Percentiles rank a stretch among this genome's conserved stretches.
Evolutionary conservation across 2,329 filamentous ascomycete species (phyloP).

Genomic region (Microcyclospora pomicola): DNA sequence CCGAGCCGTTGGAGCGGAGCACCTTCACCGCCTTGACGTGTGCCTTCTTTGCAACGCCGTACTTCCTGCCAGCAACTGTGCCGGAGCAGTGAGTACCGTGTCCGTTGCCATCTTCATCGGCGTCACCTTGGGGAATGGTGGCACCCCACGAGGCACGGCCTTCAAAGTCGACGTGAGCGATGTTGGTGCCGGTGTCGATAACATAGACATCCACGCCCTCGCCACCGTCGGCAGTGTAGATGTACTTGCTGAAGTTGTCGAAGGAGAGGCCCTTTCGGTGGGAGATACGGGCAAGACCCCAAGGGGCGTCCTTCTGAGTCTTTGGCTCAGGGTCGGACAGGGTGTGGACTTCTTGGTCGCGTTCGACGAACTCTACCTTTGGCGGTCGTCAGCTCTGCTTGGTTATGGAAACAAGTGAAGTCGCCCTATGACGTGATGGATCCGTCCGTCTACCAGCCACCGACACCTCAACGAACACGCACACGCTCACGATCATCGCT

Average conservation of each 20-base stretch:
- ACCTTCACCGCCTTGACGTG: conserved; percentile 96
- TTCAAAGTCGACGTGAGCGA: conserved; percentile 90
- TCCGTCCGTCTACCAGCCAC: no score
- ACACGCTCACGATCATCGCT: no score
- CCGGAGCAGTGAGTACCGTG: conserved; percentile 99
- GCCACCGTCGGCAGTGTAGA: conserved; percentile 77
- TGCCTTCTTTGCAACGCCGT: conserved; percentile 98
- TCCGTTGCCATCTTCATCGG: conserved; percentile 86
- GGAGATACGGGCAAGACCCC: conserved; percentile 96
- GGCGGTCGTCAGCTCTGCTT: background rate
- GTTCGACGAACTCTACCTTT: conserved; percentile 93
- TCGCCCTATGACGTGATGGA: background rate
- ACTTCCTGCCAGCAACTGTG: conserved; percentile 95
- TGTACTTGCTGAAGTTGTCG: conserved; percentile 94
- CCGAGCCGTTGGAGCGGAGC: conserved; percentile 89
- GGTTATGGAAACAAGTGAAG: no score
- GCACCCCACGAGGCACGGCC: conserved; percentile 93
- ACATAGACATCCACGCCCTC: conserved; percentile 98
- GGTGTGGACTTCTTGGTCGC: conserved; percentile 81
- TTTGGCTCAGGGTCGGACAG: conserved; percentile 38
- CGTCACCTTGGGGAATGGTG: conserved; percentile 77
- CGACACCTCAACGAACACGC: no score
- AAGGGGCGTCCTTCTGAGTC: conserved; percentile 85
- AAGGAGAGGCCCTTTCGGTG: conserved; percentile 81
- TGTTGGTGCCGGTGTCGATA: conserved; percentile 94